Evolutionary conservation across 176 grass and related monocot genomes (phyloP).

Genomic region (Bothriochloa decipiens): DNA sequence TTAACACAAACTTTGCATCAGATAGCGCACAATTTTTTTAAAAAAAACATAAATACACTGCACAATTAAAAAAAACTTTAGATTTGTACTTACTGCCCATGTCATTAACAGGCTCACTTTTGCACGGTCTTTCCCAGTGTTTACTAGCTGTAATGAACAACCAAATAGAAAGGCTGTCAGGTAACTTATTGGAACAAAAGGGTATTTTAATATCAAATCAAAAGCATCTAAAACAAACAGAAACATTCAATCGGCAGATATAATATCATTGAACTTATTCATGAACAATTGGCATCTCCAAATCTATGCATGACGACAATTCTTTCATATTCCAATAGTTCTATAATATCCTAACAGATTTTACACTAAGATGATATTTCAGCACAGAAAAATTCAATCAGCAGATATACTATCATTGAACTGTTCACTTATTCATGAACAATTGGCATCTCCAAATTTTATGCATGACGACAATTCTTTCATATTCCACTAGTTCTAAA

Average conservation of each 20-base stretch:
- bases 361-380: background rate
- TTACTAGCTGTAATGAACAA: slow-evolving; percentile 77
- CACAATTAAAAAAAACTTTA: slow-evolving; percentile 4
- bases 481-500: slow-evolving; percentile 21
- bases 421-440: background rate
- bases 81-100: slow-evolving; percentile 79
- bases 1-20: background rate
- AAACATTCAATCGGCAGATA: background rate
- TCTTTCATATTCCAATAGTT: slow-evolving; percentile 5
- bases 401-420: slow-evolving; percentile 8
- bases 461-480: background rate
- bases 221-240: background rate
- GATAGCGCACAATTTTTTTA: background rate
- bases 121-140: slow-evolving; percentile 93
- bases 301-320: background rate
- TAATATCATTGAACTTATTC: slow-evolving; percentile 25
- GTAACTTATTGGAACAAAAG: slow-evolving; percentile 17
- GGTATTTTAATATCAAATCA: slow-evolving; percentile 6
- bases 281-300: background rate
- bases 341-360: slow-evolving; percentile 1
- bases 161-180: slow-evolving; percentile 16
- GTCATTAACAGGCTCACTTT: slow-evolving; percentile 98
- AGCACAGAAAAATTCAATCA: background rate
- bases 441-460: background rate
- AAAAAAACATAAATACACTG: background rate